phyloP scores from a whole-genome alignment of 2,329 filamentous ascomycete genomes.

The Penicillium sp. region DNA sequence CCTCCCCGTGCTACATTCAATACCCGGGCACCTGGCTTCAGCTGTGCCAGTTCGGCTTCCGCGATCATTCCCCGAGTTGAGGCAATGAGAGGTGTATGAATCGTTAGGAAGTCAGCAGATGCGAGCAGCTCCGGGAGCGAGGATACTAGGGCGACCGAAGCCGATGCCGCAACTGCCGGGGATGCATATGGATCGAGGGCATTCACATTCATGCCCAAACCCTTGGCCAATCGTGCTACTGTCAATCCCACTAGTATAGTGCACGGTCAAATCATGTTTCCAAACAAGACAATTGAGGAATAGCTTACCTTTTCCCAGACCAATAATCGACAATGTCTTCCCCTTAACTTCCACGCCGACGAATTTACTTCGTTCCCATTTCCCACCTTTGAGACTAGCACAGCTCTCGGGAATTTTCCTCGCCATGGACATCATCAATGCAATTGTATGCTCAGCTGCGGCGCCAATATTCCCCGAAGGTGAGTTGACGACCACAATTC shows the following conservation, averaged over 20 bases:
- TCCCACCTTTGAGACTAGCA: constrained; percentile 66
- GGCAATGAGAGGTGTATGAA: constrained; percentile 77
- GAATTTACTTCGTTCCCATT: constrained; percentile 72
- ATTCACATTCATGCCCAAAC: constrained; percentile 72
- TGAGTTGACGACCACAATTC: constrained; percentile 78
- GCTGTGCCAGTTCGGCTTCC: constrained; percentile 63
- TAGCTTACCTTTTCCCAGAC: constrained; percentile 68
- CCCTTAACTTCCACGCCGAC: constrained; percentile 76
- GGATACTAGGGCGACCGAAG: constrained; percentile 63
- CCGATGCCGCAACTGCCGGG: constrained; percentile 66
- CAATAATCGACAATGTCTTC: constrained; percentile 74
- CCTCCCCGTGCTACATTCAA: constrained; percentile 79
- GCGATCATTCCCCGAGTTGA: constrained; percentile 74
- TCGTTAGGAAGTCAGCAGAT: constrained; percentile 72
- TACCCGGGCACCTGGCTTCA: constrained; percentile 72
- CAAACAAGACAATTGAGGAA: background rate
- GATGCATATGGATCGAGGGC: constrained; percentile 79
- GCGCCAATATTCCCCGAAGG: constrained; percentile 78
- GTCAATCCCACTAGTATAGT: constrained; percentile 63
- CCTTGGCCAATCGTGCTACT: constrained; percentile 75
- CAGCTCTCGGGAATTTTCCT: constrained; percentile 71
- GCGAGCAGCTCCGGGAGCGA: constrained; percentile 63
- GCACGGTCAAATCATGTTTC: background rate
- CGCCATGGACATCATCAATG: constrained; percentile 70
- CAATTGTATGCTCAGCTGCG: constrained; percentile 75